Conservation (phyloP, 257 asterid genomes). For the Solanum chiquidenum region DNA sequence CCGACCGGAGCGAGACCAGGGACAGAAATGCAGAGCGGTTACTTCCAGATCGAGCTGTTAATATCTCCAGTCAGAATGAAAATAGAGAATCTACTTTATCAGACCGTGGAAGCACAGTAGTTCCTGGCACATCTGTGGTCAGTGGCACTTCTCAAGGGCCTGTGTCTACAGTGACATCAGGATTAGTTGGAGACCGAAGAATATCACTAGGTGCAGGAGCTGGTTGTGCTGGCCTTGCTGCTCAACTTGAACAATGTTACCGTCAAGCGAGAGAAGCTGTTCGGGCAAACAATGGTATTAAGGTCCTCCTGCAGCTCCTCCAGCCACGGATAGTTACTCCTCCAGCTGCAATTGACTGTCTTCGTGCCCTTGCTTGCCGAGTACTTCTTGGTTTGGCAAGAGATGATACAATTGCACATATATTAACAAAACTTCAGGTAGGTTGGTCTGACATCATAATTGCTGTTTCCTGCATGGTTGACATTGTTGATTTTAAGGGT, state of each 20-base stretch:
- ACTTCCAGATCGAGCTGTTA: slow-evolving; percentile 35
- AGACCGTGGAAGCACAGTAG: slow-evolving; percentile 48
- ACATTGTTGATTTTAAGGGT: background rate
- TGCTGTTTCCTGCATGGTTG: background rate
- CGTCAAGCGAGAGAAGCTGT: slow-evolving; percentile 97
- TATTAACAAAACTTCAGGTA: slow-evolving; percentile 95
- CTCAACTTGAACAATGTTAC: slow-evolving; percentile 95
- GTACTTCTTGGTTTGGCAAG: slow-evolving; percentile 99
- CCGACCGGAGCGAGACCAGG: slow-evolving; percentile 46
- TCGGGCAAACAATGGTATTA: slow-evolving; percentile 91
- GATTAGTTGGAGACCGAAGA: slow-evolving; percentile 96
- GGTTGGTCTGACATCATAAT: background rate
- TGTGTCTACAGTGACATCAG: slow-evolving; percentile 60
- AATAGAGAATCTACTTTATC: slow-evolving; percentile 42
- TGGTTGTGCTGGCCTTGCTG: slow-evolving; percentile 96
- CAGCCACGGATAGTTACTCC: slow-evolving; percentile 87
- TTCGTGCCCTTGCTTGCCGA: slow-evolving; percentile 98
- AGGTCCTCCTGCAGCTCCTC: slow-evolving; percentile 96
- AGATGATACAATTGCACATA: slow-evolving; percentile 96
- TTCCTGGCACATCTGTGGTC: slow-evolving; percentile 24
- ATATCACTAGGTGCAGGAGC: slow-evolving; percentile 88
- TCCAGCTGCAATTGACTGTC: slow-evolving; percentile 95
- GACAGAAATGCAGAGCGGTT: slow-evolving; percentile 51
- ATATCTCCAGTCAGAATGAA: slow-evolving; percentile 24
- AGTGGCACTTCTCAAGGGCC: slow-evolving; percentile 38